phyloP scores from a whole-genome alignment of 2,329 filamentous ascomycete genomes.

The Zarea fungicola region DNA sequence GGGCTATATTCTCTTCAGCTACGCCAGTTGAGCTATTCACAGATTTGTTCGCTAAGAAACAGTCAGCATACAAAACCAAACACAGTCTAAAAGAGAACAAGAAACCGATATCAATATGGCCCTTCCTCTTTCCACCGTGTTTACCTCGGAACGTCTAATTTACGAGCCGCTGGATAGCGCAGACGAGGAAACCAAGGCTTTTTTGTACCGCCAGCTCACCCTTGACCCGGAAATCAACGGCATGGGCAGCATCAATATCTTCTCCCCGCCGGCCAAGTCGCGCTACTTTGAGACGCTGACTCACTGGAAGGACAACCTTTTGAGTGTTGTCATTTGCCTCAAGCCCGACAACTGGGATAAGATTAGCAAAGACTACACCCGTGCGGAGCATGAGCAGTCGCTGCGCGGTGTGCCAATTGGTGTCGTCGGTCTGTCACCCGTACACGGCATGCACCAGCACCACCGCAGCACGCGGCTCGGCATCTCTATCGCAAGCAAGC shows the following conservation, averaged over 20 bases:
- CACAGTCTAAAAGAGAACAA: too few species aligned
- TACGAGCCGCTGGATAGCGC: constrained; percentile 10
- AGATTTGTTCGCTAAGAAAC: too few species aligned
- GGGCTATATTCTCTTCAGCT: too few species aligned
- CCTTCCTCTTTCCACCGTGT: background rate
- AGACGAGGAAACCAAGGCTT: constrained; percentile 10
- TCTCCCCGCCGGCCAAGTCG: background rate
- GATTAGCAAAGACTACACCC: background rate
- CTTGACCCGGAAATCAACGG: constrained; percentile 13
- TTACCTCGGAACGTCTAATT: constrained; percentile 10
- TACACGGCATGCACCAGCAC: background rate
- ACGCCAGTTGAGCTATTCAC: too few species aligned
- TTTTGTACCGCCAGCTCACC: constrained; percentile 12
- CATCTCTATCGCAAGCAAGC: constrained; percentile 27
- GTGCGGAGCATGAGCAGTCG: background rate
- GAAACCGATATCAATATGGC: background rate
- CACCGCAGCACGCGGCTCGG: constrained; percentile 22
- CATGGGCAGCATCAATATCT: background rate
- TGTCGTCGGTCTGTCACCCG: background rate
- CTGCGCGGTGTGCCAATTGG: constrained; percentile 8
- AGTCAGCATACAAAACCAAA: too few species aligned
- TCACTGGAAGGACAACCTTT: constrained; percentile 1
- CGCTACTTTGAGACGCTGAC: background rate
- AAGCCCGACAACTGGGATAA: constrained; percentile 12
- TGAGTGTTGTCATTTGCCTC: constrained; percentile 10